phyloP scores from a whole-genome alignment of 305 asterid species.

The Petunia hybrid region DNA sequence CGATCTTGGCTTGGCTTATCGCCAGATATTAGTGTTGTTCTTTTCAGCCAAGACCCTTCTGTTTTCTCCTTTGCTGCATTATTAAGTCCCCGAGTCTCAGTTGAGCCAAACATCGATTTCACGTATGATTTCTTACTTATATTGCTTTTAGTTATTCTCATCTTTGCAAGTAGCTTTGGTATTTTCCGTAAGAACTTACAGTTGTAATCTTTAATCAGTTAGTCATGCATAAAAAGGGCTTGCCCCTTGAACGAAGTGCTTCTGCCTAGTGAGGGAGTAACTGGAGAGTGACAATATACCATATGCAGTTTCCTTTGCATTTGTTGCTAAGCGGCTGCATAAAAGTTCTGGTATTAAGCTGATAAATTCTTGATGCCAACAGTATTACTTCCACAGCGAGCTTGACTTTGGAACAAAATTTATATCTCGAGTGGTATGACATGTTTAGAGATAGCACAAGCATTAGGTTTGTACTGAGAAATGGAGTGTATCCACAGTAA shows the following conservation, averaged over 20 bases:
- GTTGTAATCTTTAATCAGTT: conserved; percentile 9
- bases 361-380: background rate
- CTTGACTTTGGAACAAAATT: background rate
- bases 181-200: background rate
- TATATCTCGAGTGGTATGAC: background rate
- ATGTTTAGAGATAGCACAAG: background rate
- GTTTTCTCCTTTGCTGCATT: conserved; percentile 72
- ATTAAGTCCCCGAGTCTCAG: conserved; percentile 64
- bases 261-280: background rate
- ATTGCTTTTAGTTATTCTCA: background rate
- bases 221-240: background rate
- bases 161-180: background rate
- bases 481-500: background rate
- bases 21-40: conserved; percentile 60
- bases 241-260: background rate
- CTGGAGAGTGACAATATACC: background rate
- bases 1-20: conserved; percentile 90
- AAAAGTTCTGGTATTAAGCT: conserved; percentile 20
- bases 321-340: conserved; percentile 3
- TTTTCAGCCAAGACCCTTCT: conserved; percentile 81
- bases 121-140: conserved; percentile 58
- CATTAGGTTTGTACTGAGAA: background rate
- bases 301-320: conserved; percentile 14
- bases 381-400: background rate
- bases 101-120: conserved; percentile 80